These are phyloP conservation scores for Xylariales sp. DNA, from an alignment of 2,329 filamentous ascomycete species.

Conservation along the genomic window DNA sequence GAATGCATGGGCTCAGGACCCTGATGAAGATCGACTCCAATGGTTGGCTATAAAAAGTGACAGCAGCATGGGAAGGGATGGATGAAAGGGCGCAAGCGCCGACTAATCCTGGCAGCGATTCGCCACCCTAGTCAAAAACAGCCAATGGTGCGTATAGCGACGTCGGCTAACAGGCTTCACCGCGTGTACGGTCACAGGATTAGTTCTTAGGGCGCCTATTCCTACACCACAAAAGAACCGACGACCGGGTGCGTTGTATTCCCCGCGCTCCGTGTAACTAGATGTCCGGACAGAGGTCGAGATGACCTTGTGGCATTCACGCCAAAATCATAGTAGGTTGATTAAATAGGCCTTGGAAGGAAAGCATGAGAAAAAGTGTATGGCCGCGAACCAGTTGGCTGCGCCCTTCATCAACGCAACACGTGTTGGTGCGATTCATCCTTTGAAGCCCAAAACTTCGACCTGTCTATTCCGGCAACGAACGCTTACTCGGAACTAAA, in stretches of 20 bases:
- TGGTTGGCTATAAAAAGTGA: slow-evolving; percentile 55
- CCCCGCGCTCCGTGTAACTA: slow-evolving; percentile 24
- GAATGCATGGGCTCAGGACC: slow-evolving; percentile 32
- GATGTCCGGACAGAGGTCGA: slow-evolving; percentile 6
- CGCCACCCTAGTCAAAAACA: slow-evolving; percentile 40
- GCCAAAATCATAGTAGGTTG: not conserved
- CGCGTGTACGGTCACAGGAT: slow-evolving; percentile 41
- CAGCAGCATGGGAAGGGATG: slow-evolving; percentile 44
- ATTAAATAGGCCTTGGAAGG: not conserved
- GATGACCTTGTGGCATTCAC: slow-evolving; percentile 4
- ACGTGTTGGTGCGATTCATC: not conserved
- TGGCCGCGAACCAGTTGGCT: not conserved
- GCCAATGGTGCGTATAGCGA: slow-evolving; percentile 44
- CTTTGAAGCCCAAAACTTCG: not conserved
- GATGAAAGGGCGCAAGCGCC: slow-evolving; percentile 54
- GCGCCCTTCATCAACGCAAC: not conserved
- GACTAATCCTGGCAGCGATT: slow-evolving; percentile 43
- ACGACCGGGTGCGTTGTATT: slow-evolving; percentile 6
- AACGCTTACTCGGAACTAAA: slow-evolving; percentile 17
- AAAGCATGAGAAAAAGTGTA: not conserved
- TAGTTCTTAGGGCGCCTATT: slow-evolving; percentile 47
- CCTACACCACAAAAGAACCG: slow-evolving; percentile 20
- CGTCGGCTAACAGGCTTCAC: slow-evolving; percentile 47
- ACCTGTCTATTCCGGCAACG: not conserved
- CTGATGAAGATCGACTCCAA: slow-evolving; percentile 37